phyloP scores from a whole-genome alignment of 352 stramenopile genomes.

The Hyaloperonospora brassicae region DNA sequence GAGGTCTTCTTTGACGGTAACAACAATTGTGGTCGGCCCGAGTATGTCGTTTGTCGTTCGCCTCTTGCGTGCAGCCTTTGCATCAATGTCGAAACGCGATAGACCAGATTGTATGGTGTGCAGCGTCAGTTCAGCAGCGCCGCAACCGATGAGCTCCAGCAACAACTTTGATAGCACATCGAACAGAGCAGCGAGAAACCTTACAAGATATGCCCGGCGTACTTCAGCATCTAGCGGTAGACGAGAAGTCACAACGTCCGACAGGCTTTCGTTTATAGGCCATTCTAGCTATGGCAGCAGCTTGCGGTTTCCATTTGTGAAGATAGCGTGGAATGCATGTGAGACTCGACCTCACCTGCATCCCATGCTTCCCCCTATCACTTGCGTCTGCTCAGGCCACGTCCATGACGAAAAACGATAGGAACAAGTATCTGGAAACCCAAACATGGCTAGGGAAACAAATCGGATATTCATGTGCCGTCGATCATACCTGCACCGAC shows the following conservation, averaged over 20 bases:
- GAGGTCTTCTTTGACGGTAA: too few species aligned
- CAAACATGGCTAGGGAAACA: conserved; percentile 53
- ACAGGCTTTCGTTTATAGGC: too few species aligned
- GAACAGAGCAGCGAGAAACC: conserved; percentile 24
- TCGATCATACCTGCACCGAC: conserved; percentile 57
- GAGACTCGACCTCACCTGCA: conserved; percentile 48
- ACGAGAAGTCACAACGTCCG: conserved; percentile 15
- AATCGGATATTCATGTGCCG: conserved; percentile 59
- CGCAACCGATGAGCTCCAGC: conserved; percentile 39
- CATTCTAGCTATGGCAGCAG: too few species aligned
- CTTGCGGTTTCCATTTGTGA: too few species aligned
- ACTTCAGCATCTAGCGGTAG: conserved; percentile 40
- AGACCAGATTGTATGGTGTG: conserved; percentile 40
- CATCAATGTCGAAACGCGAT: too few species aligned
- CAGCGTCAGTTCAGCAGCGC: conserved; percentile 47
- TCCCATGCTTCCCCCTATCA: conserved; percentile 11
- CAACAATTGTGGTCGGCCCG: too few species aligned
- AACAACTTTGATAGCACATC: conserved; percentile 8
- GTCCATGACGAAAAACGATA: conserved; percentile 66
- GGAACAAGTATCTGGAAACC: too few species aligned
- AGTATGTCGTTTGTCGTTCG: too few species aligned
- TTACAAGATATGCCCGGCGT: conserved; percentile 55
- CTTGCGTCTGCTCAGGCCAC: conserved; percentile 46
- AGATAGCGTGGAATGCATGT: conserved; percentile 35
- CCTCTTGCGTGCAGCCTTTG: too few species aligned